Evolutionary conservation across 1,284 basidiomycete genomes (phyloP).

Genomic region (Ustilago trichophora): DNA sequence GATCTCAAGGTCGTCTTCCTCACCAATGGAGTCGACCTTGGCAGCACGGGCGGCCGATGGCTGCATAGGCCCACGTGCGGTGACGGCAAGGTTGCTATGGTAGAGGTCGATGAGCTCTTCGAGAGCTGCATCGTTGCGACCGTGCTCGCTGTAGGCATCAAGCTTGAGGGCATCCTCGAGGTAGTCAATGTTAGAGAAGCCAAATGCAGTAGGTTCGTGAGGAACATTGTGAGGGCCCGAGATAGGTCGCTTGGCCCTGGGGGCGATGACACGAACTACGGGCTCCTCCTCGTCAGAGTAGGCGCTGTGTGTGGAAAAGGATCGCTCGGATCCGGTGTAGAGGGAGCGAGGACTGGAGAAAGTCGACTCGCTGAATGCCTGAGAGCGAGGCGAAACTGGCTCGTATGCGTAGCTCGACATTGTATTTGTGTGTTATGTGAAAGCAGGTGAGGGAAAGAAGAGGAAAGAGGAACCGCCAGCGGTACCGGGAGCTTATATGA

Average conservation of each 20-base stretch:
- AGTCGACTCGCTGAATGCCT: conserved; percentile 25
- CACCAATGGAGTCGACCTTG: conserved; percentile 38
- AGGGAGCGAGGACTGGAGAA: conserved; percentile 34
- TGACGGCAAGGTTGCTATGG: conserved; percentile 17
- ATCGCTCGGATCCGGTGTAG: conserved; percentile 23
- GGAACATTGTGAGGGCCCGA: conserved; percentile 1
- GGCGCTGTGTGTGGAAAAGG: conserved; percentile 21
- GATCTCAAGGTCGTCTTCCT: conserved; percentile 35
- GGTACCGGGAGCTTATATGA: conserved; percentile 11
- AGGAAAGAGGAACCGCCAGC: conserved; percentile 15
- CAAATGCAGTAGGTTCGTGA: not conserved
- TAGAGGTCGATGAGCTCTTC: conserved; percentile 35
- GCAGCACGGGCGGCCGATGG: not conserved
- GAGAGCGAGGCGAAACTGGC: conserved; percentile 34
- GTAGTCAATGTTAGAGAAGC: conserved; percentile 28
- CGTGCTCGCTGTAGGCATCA: conserved; percentile 9
- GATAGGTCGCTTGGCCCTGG: conserved; percentile 14
- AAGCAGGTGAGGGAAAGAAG: not conserved
- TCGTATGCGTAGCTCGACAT: conserved; percentile 34
- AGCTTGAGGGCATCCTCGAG: conserved; percentile 38
- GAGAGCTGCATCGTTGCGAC: conserved; percentile 11
- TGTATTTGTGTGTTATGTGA: not conserved
- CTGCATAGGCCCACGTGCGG: conserved; percentile 2
- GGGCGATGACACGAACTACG: conserved; percentile 11
- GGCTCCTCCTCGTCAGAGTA: conserved; percentile 30